These are phyloP conservation scores for Chaetoscypha palmicola DNA, from an alignment of 2,329 filamentous ascomycete genomes.

Conservation along the genomic window DNA sequence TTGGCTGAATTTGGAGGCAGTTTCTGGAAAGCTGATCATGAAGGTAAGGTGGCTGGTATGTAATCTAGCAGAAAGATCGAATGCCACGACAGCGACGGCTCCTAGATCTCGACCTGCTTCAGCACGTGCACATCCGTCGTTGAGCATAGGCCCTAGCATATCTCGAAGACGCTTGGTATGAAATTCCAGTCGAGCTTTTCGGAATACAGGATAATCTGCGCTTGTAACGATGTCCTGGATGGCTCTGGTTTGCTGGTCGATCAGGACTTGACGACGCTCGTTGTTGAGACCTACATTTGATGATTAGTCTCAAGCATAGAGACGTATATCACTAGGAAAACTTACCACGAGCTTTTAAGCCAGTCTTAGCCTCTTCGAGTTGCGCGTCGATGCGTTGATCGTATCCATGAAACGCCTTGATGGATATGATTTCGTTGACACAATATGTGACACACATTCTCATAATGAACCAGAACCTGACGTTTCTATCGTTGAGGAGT, in stretches of 20 bases:
- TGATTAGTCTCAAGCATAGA: not conserved
- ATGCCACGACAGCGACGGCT: constrained; percentile 18
- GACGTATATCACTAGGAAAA: not conserved
- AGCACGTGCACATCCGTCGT: constrained; percentile 30
- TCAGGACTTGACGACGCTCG: constrained; percentile 29
- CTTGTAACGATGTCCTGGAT: constrained; percentile 35
- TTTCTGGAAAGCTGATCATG: constrained; percentile 44
- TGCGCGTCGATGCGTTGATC: constrained; percentile 21
- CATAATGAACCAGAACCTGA: constrained; percentile 34
- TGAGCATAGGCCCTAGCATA: constrained; percentile 39
- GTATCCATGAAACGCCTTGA: constrained; percentile 32
- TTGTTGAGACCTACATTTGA: constrained; percentile 15
- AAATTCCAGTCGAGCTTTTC: constrained; percentile 12
- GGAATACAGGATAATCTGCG: constrained; percentile 28
- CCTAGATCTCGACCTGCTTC: constrained; percentile 37
- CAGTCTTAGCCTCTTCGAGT: constrained; percentile 20
- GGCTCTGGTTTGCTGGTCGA: constrained; percentile 33
- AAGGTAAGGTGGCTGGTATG: constrained; percentile 36
- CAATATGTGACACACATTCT: constrained; percentile 35
- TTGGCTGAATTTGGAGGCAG: constrained; percentile 41
- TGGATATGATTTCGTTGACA: constrained; percentile 30
- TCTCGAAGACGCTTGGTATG: constrained; percentile 33
- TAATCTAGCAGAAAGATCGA: constrained; percentile 37
- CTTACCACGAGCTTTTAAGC: constrained; percentile 27
- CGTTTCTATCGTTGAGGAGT: constrained; percentile 30